Conservation (phyloP, 1,284 basidiomycete species). For the Trametes sp. region DNA sequence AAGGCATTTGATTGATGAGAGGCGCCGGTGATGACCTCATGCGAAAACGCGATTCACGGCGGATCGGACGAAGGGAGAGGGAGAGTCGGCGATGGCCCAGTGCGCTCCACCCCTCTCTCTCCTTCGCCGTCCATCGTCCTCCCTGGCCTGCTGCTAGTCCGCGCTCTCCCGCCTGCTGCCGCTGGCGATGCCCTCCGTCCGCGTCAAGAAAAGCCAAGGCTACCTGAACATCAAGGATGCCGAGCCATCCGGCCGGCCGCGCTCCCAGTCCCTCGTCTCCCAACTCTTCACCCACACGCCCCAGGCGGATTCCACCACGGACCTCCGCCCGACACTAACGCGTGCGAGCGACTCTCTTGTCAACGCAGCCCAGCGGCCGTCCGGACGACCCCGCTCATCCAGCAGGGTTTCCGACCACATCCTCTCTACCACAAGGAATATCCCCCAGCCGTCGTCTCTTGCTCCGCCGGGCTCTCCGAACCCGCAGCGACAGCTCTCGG, state of each 20-base stretch:
- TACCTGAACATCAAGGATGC: slow-evolving; percentile 51
- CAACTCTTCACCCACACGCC: slow-evolving; percentile 7
- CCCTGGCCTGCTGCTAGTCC: slow-evolving; percentile 16
- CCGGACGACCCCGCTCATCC: slow-evolving; percentile 22
- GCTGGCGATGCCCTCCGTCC: slow-evolving; percentile 60
- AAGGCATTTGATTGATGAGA: neutral
- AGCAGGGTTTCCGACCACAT: slow-evolving; percentile 42
- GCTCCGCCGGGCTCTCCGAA: neutral
- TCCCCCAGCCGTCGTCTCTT: slow-evolving; percentile 3
- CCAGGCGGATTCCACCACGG: neutral
- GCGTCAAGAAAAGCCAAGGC: slow-evolving; percentile 58
- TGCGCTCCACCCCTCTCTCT: slow-evolving; percentile 9
- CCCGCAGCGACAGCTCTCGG: slow-evolving; percentile 17
- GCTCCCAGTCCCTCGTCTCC: slow-evolving; percentile 24
- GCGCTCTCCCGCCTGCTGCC: slow-evolving; percentile 7
- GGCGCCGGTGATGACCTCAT: slow-evolving; percentile 3
- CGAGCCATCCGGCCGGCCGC: slow-evolving; percentile 15
- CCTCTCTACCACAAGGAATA: slow-evolving; percentile 24
- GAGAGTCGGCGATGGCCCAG: neutral
- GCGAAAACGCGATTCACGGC: neutral
- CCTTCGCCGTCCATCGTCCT: slow-evolving; percentile 2
- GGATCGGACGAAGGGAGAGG: neutral
- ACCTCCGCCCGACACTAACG: slow-evolving; percentile 12
- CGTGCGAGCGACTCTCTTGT: slow-evolving; percentile 8
- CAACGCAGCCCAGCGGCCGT: slow-evolving; percentile 3